phyloP scores from a whole-genome alignment of 257 asterid genomes.

The Fraxinus cuspidata region DNA sequence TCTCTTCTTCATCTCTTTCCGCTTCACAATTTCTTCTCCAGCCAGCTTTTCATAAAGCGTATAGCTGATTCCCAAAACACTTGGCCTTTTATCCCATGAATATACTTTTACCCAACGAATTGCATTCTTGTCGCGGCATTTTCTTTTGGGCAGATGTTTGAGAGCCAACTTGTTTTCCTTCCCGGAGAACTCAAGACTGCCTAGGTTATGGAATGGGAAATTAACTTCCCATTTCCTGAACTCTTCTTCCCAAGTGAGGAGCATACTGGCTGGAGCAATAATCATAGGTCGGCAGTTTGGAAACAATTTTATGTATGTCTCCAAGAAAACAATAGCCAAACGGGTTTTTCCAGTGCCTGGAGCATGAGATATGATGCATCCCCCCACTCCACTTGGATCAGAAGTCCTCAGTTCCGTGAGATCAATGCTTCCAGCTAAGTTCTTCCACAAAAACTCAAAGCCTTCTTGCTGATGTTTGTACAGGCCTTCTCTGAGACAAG shows the following conservation, averaged over 20 bases:
- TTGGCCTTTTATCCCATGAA: conserved; percentile 39
- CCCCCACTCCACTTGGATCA: conserved; percentile 44
- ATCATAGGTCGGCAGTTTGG: conserved; percentile 53
- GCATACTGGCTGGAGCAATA: conserved; percentile 65
- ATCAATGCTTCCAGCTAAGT: conserved; percentile 54
- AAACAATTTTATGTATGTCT: conserved; percentile 46
- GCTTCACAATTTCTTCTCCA: conserved; percentile 26
- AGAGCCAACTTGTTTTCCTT: conserved; percentile 16
- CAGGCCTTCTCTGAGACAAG: conserved; percentile 41
- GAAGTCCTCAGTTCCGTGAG: conserved; percentile 38
- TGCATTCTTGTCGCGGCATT: conserved; percentile 7
- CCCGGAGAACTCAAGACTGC: conserved; percentile 32
- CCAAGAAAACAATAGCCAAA: conserved; percentile 50
- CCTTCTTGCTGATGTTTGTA: conserved; percentile 69
- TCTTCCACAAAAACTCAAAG: conserved; percentile 64
- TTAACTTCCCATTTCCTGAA: conserved; percentile 56
- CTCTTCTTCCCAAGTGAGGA: conserved; percentile 71
- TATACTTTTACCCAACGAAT: conserved; percentile 43
- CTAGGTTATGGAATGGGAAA: conserved; percentile 55
- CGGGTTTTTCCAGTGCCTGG: conserved; percentile 81
- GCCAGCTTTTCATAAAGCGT: conserved; percentile 45
- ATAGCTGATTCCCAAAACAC: conserved; percentile 60
- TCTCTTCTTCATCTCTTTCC: conserved; percentile 11
- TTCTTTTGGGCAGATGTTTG: neutral
- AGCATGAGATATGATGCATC: conserved; percentile 82